Evolutionary conservation across 306 rosid genomes (phyloP).

Genomic region (Fagus crenata): DNA sequence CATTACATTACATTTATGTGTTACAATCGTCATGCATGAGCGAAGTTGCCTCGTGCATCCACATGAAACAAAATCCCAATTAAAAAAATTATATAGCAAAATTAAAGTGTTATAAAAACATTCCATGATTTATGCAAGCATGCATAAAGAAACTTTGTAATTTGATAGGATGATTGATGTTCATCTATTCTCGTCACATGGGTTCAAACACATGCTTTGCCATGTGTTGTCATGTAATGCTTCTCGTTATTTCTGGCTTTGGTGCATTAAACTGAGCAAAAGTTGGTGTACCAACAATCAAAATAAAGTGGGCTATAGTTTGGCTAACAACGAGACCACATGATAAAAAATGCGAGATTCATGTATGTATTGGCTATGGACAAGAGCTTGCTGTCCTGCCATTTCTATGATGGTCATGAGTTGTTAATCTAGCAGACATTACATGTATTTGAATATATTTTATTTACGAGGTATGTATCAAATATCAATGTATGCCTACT

Average conservation of each 20-base stretch:
- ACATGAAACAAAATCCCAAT: conserved; percentile 8
- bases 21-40: conserved; percentile 35
- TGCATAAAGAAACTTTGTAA: conserved; percentile 3
- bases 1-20: background rate
- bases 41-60: conserved; percentile 16
- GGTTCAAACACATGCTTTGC: conserved; percentile 25
- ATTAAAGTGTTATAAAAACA: conserved; percentile 7
- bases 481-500: conserved; percentile 13
- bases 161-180: background rate
- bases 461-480: background rate
- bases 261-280: conserved; percentile 16
- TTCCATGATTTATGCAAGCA: background rate
- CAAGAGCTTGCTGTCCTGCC: no score
- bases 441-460: background rate
- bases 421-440: background rate
- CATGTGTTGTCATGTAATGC: conserved; percentile 9
- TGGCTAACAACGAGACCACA: background rate
- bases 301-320: background rate
- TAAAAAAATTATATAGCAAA: background rate
- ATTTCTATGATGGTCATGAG: background rate
- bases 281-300: conserved; percentile 7
- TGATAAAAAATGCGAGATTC: background rate
- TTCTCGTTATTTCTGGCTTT: background rate
- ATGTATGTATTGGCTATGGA: background rate
- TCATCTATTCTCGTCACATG: conserved; percentile 20